Evolutionary conservation across 2,329 filamentous ascomycete species (phyloP), one percentile per base, ranked within the genome.

Genomic region (Peltaster fructicola): DNA sequence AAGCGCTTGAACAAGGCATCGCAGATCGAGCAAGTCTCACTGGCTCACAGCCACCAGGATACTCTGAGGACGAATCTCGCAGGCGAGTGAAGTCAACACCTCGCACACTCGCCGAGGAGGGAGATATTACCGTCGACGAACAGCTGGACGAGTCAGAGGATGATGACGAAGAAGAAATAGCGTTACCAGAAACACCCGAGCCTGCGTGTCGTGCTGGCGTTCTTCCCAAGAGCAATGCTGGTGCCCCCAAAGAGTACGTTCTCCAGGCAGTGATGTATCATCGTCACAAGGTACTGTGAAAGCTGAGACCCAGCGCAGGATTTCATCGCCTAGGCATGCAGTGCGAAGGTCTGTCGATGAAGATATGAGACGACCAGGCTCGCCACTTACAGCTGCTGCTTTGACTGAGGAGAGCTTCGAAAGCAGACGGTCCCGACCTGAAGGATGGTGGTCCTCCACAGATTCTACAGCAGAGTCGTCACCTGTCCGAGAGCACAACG

Each of bases 101-200:
- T 24, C 33, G 12, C 29, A 29, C 20, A 30, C 30, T 11, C 30
- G 22, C 30, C 5, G 27, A 37, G n/a, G 34, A 41, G 15, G 25
- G 32, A 6, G 35, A 31, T 4, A 34, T 30, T 6, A 33, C 33
- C 7, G 28, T 30, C 3, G 40, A 40, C 22, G 37, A 41, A 22
- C 35, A 41, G 16, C 29, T 43, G 10, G 40, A 45, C 17, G 40
- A 43, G 19, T 39, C 30, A 18, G 41, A 45, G 21, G 32, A 36
- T 6, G 40, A 40, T 11, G 41, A 43, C 5, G 31, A 37, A 15
- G 33, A 29, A 5, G 34, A 38, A 20, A 35, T 15, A 20, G 32
- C 25, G 8, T 20, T 10, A 3, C 19, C 19, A 7, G 10, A 20
- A 6, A 20, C 19, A 3, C 19, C 19, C 5, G 19, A 11, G 19